Conservation (phyloP, 495 filamentous ascomycete species). For the Parmelia sp. region DNA sequence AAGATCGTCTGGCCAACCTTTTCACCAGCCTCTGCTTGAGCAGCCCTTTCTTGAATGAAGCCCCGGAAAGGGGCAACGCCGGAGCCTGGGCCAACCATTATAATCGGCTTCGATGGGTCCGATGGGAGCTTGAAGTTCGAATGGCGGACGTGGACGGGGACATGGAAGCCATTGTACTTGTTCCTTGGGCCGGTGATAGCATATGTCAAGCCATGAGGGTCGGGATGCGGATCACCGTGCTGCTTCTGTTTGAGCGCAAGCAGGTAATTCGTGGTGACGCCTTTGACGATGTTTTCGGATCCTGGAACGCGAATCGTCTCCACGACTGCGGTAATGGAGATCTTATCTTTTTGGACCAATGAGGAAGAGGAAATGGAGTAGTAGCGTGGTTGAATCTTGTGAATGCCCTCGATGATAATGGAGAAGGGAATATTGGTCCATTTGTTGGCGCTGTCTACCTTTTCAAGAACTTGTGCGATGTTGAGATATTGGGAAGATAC, state of each 20-base stretch:
- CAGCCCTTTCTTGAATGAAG: slow-evolving; percentile 89
- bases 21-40: slow-evolving; percentile 70
- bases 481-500: slow-evolving; percentile 79
- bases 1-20: slow-evolving; percentile 83
- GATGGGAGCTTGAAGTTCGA: slow-evolving; percentile 99
- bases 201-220: slow-evolving; percentile 83
- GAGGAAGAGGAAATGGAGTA: slow-evolving; percentile 99
- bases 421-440: slow-evolving; percentile 90
- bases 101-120: slow-evolving; percentile 86
- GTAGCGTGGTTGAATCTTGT: slow-evolving; percentile 94
- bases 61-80: slow-evolving; percentile 95
- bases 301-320: slow-evolving; percentile 74
- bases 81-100: slow-evolving; percentile 94
- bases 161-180: slow-evolving; percentile 93
- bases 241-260: slow-evolving; percentile 96
- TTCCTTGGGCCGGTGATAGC: slow-evolving; percentile 85
- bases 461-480: slow-evolving; percentile 81
- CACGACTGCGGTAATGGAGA: slow-evolving; percentile 92
- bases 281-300: slow-evolving; percentile 74
- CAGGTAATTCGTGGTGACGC: slow-evolving; percentile 96
- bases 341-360: slow-evolving; percentile 83
- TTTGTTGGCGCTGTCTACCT: slow-evolving; percentile 57
- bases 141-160: slow-evolving; percentile 92
- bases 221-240: slow-evolving; percentile 78
- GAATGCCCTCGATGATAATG: slow-evolving; percentile 84